These are phyloP conservation scores for Tieghemiomyces parasiticus DNA, from an alignment of 192 early-diverging fungal genomes.

Conservation along the genomic window DNA sequence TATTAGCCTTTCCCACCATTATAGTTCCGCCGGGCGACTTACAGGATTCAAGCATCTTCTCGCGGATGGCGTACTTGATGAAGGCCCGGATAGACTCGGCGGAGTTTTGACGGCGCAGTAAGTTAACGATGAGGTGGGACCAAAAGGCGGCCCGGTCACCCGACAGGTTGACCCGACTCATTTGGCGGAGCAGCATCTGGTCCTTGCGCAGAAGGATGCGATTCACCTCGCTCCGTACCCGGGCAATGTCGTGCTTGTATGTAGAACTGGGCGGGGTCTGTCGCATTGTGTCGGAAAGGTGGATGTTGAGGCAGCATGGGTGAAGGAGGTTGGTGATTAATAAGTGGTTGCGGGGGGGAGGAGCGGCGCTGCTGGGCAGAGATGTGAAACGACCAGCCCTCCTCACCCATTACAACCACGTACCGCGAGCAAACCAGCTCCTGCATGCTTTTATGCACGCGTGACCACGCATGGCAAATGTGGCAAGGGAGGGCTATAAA, in stretches of 20 bases:
- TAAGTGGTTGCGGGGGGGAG: no score
- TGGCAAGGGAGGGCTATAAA: not conserved
- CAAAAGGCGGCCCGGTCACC: constrained; percentile 7
- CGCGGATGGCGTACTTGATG: constrained; percentile 25
- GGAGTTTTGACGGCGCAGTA: constrained; percentile 10
- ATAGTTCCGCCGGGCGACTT: no score
- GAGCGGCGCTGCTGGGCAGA: no score
- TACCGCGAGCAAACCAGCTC: no score
- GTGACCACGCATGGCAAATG: no score
- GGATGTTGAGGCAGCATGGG: no score
- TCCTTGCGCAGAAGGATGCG: constrained; percentile 1
- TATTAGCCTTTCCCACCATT: no score
- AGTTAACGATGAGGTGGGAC: constrained; percentile 6
- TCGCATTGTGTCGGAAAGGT: constrained; percentile 8
- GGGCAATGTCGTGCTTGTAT: not conserved
- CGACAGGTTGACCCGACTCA: constrained; percentile 10
- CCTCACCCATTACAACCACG: no score
- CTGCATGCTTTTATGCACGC: no score
- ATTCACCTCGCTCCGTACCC: not conserved
- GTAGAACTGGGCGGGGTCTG: constrained; percentile 4
- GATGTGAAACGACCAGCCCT: no score
- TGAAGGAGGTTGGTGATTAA: no score
- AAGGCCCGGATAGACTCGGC: constrained; percentile 20
- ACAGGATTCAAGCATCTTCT: constrained; percentile 18
- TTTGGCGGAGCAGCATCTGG: constrained; percentile 8